Evolutionary conservation across 352 stramenopile genomes (phyloP), one percentile per base, ranked within the genome.

Genomic region (Phytophthora palmivora): DNA sequence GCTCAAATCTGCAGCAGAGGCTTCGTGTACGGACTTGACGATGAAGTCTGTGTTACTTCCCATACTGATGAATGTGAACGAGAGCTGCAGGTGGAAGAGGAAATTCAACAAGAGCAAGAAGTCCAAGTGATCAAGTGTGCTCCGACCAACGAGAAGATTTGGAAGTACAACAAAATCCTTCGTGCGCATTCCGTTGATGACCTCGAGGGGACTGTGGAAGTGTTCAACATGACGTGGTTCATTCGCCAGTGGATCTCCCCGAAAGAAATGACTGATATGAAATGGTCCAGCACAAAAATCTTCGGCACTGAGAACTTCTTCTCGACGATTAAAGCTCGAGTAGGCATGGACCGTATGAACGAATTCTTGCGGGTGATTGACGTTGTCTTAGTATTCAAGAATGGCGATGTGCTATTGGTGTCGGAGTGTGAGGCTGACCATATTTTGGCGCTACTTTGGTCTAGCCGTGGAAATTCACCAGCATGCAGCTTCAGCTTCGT

Each of bases 51-150:
- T 6, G 52, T 82, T 16, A 79, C 65, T 15, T 49, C 64, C 0
- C 80, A 83, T 41, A 72, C 54, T 14, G 70, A 83, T 36, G 71
- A 90, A 42, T 89, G 75, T 11, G 80, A 89, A 56, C 76, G 74
- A 11, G 77, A 90, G 57, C 32, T 89, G n/a, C 77, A 87, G 16
- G 47, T 85, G 11, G 60, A 89, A 44, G 65, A 87, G 28, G 76
- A 86, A 30, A 44, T 75, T 16, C 56, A 87, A 41, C 49, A 75
- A 15, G 48, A 80, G n/a, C 12, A 42, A 0, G 67, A 84, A 45
- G n/a, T 64, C 0, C 44, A 70, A 45, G 28, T 51, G 4, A 16
- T 19, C 2, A n/a, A 33, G 15, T 55, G 65, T 9, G 8, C 8
- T 6, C 65, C 74, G 2, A 21, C n/a, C 5, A 50, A 24, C 18